Evolutionary conservation across 257 asterid genomes (phyloP), one percentile per base, ranked within the genome.

Genomic region (Salvia hispanica): DNA sequence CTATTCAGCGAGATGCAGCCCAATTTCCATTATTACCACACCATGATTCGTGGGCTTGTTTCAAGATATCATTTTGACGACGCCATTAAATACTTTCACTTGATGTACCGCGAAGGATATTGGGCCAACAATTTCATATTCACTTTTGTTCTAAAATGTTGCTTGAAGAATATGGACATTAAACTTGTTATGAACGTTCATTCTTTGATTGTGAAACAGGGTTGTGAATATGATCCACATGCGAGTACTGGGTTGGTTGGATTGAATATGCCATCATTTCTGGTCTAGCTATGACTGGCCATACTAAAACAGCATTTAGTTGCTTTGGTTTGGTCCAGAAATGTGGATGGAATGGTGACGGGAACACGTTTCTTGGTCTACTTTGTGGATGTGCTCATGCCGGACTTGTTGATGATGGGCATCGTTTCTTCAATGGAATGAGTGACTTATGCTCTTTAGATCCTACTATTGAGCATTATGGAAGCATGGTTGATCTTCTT

Each of bases 31-130:
- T 25, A 71, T 3, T 79, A 66, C 76, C 68, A 76, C 15, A 71
- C 83, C 1, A 71, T 78, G 83, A 72, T 78, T 46, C 75, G 73
- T 16, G 74, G 83, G 51, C 45, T 78, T 33, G 80, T 71, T 8
- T 66, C 83, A 2, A 78, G 33, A 6, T 73, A 67, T 52, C 50
- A 65, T 45, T 79, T 74, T 15, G 58, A 28, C 64, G 75, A 68
- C 52, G 78, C 80, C 36, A 63, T 74, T 25, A 51, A 75, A 9
- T 63, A 66, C 73, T 79, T 79, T 66, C 3, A 67, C 70, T 60
- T 64, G 10, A 79, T 79, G 83, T 80, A 78, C 11, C 16, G 66
- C 36, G 76, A 43, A 3, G 78, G 83, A 0, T 68, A 33, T 44
- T 50, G 66, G 64, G 73, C 75, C 3, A 68, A 67, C 58, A 63